A percentile compares a stretch with the other conserved stretches of the same genome.
phyloP scores from a whole-genome alignment of 495 filamentous ascomycete genomes.

The Stereocaulon alpinum region DNA sequence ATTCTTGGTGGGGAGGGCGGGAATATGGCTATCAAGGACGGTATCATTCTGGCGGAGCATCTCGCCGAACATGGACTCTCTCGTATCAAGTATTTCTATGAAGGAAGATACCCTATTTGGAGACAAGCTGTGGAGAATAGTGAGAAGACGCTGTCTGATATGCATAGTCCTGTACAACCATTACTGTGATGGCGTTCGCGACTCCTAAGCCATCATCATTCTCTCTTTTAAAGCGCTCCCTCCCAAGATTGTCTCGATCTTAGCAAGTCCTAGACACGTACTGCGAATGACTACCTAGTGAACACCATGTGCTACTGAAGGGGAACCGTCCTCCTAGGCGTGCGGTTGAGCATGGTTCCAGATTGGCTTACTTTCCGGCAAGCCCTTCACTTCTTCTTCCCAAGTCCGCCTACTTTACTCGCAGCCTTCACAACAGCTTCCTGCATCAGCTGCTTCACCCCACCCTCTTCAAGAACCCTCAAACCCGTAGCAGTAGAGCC shows the following conservation, averaged over 20 bases:
- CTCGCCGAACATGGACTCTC: slow-evolving; percentile 19
- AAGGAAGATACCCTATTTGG: slow-evolving; percentile 25
- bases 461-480: slow-evolving; percentile 19
- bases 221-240: too few species aligned
- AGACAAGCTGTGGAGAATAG: slow-evolving; percentile 22
- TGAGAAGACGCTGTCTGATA: slow-evolving; percentile 16
- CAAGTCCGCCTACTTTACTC: slow-evolving; percentile 4
- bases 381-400: neutral
- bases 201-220: too few species aligned
- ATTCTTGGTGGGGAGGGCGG: slow-evolving; percentile 35
- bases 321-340: too few species aligned
- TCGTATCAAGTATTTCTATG: slow-evolving; percentile 22
- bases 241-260: too few species aligned
- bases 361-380: too few species aligned
- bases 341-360: too few species aligned
- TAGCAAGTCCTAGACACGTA: too few species aligned
- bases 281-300: too few species aligned
- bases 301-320: too few species aligned
- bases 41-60: slow-evolving; percentile 28
- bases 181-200: too few species aligned
- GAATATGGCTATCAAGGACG: slow-evolving; percentile 33
- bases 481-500: slow-evolving; percentile 16
- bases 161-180: slow-evolving; percentile 5
- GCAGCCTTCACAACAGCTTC: slow-evolving; percentile 1
- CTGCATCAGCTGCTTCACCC: slow-evolving; percentile 8